A percentile compares a stretch with the other conserved stretches of the same genome.
These are phyloP conservation scores for Inga laurina DNA, from an alignment of 306 rosid species.

Conservation along the genomic window DNA sequence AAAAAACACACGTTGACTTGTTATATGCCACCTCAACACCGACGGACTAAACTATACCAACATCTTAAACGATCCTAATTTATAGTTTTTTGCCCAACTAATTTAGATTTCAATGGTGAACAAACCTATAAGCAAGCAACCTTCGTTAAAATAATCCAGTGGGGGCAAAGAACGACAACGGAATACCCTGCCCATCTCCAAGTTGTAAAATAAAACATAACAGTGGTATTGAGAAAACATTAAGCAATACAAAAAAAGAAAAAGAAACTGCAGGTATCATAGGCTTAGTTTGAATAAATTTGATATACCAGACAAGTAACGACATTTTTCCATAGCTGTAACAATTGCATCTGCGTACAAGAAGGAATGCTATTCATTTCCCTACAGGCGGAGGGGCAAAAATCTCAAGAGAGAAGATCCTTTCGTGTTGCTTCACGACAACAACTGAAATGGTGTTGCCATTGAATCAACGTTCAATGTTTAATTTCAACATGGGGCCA, in stretches of 20 bases:
- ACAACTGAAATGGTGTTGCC: neutral
- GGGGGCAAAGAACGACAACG: neutral
- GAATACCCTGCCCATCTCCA: neutral
- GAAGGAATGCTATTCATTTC: conserved; percentile 4
- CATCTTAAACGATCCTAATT: neutral
- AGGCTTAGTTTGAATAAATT: neutral
- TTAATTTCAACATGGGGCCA: neutral
- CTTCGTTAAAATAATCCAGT: neutral
- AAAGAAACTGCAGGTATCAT: neutral
- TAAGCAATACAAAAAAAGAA: neutral
- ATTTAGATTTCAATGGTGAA: neutral
- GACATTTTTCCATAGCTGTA: neutral
- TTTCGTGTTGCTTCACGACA: neutral
- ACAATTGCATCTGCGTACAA: neutral
- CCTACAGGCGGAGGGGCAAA: neutral
- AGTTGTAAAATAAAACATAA: neutral
- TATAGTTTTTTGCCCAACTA: neutral
- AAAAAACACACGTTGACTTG: neutral
- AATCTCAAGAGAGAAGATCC: neutral
- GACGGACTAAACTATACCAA: neutral
- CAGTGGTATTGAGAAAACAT: neutral
- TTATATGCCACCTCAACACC: neutral
- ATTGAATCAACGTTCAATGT: neutral
- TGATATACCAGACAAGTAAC: neutral
- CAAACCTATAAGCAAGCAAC: neutral